Evolutionary conservation across 371 early-diverging fungal genomes (phyloP).

Genomic region (Saksenaea vasiformis): DNA sequence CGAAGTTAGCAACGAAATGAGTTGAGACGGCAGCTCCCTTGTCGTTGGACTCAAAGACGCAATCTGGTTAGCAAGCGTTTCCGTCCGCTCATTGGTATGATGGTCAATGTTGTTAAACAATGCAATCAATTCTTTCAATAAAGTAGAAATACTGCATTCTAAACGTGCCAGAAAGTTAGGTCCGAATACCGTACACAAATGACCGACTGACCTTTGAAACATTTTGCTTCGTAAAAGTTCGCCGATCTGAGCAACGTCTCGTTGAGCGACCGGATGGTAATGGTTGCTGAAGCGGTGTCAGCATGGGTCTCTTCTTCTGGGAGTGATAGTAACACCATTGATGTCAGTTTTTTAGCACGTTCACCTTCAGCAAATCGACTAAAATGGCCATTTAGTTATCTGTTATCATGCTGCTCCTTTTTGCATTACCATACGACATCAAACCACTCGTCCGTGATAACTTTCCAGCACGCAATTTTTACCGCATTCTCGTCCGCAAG

Average conservation of each 20-base stretch:
- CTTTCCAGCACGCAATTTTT: constrained; percentile 56
- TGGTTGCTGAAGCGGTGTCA: not conserved
- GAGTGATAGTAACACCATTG: constrained; percentile 23
- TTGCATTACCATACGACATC: constrained; percentile 38
- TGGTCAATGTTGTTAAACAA: constrained; percentile 16
- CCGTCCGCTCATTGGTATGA: constrained; percentile 15
- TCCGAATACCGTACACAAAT: constrained; percentile 5
- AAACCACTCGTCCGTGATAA: constrained; percentile 60
- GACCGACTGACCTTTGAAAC: constrained; percentile 42
- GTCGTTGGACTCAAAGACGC: not conserved
- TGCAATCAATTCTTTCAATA: constrained; percentile 15
- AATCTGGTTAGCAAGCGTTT: constrained; percentile 12
- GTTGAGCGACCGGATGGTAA: constrained; percentile 37
- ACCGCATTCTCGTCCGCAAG: constrained; percentile 24
- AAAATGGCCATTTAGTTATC: constrained; percentile 3
- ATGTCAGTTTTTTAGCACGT: constrained; percentile 15
- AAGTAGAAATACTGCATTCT: constrained; percentile 24
- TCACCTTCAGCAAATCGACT: constrained; percentile 29
- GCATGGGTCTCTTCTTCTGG: not conserved
- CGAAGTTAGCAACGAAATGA: not conserved
- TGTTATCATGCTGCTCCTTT: not conserved
- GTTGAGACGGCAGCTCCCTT: not conserved
- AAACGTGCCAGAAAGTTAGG: not conserved
- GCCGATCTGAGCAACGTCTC: constrained; percentile 50
- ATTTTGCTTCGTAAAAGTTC: constrained; percentile 58